Evolutionary conservation across 805 yeast genomes (phyloP), one percentile per base, ranked within the genome.

Genomic region (Starmerella etchellsii): DNA sequence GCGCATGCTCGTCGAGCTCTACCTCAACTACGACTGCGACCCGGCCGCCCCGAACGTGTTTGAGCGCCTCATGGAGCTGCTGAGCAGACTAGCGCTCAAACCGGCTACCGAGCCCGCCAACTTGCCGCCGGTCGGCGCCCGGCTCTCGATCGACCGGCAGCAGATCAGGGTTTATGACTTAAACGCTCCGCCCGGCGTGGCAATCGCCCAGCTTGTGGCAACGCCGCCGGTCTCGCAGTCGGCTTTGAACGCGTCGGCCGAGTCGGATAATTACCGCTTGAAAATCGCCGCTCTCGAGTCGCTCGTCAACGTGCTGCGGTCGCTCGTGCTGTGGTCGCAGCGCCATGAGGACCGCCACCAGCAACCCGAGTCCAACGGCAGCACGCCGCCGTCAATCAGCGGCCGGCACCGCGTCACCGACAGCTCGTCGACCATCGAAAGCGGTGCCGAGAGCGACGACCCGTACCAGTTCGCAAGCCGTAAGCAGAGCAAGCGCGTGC

Each of bases 21-120:
- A 88, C 57, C 69, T 91, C 54, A 91, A 91, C 61, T 93, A 91
- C 59, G 99, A 91, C 60, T 91, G 99, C 66, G 95, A 85, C 57
- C 65, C 75, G 25, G 62, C 72, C 2, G 66, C 70, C 16, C 72
- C 78, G 69, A 91, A 91, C 58, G 68, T 87, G 37, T 83, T 87
- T 61, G 98, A 91, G 61, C 68, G 75, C 37, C 67, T 85, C 32
- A 74, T 85, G 39, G 87, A 84, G 49, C 78, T 80, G 50, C 67
- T 91, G 49, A 80, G 84, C 54, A 44, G 78, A 66, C 57, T 68
- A 69, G 78, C 95, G 0, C 63, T 82, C 28, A 68, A 78, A 0
- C 70, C 84, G 43, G 78, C 81, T 4, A 84, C 76, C 6, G 76
- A 80, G 16, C 73, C 94, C 0, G 37, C 37, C 15, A 10, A 6